Evolutionary conservation across 2,329 filamentous ascomycete species (phyloP).

Genomic region (Beauveria brongniartii): DNA sequence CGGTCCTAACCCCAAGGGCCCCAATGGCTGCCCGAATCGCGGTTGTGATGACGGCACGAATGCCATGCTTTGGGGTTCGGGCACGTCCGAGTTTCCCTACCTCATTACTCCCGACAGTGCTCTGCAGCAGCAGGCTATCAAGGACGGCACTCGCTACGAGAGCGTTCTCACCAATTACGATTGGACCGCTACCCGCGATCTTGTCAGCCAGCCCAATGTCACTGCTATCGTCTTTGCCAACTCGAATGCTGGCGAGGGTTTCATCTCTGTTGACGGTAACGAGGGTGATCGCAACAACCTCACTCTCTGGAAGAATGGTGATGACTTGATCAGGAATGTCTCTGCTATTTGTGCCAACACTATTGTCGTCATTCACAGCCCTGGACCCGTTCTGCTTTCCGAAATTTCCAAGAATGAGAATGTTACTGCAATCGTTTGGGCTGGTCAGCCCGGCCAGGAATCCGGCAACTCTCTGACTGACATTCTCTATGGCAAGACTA

Average conservation of each 20-base stretch:
- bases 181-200: constrained; percentile 49
- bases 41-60: constrained; percentile 52
- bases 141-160: constrained; percentile 53
- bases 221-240: constrained; percentile 86
- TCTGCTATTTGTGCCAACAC: constrained; percentile 76
- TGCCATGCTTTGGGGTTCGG: constrained; percentile 74
- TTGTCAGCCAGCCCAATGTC: constrained; percentile 55
- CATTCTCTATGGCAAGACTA: constrained; percentile 74
- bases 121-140: constrained; percentile 53
- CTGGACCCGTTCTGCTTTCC: constrained; percentile 68
- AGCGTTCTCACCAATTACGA: constrained; percentile 60
- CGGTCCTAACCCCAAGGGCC: constrained; percentile 62
- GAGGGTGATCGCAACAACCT: constrained; percentile 86
- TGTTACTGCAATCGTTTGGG: constrained; percentile 76
- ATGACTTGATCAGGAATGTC: constrained; percentile 73
- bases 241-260: constrained; percentile 78
- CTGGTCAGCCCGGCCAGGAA: constrained; percentile 75
- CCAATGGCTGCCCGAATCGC: constrained; percentile 71
- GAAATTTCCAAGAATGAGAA: constrained; percentile 70
- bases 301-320: constrained; percentile 78
- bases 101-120: constrained; percentile 66
- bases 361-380: constrained; percentile 82
- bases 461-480: constrained; percentile 72
- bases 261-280: constrained; percentile 74
- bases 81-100: constrained; percentile 67